Evolutionary conservation across 768 basidiomycete species (phyloP).

Genomic region (Tylopilus balloui): DNA sequence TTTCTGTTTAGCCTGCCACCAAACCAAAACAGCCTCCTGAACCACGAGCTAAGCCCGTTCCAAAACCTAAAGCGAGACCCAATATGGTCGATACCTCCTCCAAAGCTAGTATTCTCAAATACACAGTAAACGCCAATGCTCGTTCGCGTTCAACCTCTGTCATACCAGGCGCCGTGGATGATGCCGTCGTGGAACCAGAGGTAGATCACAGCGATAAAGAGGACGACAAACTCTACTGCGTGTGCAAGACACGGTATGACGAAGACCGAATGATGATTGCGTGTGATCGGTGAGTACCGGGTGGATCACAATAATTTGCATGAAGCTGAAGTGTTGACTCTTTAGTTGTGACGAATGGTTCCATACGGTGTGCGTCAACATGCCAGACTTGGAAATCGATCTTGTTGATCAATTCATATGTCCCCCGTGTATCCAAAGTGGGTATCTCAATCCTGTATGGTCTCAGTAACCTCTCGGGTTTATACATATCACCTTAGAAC

Average conservation of each 20-base stretch:
- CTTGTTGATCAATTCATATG: slow-evolving; percentile 93
- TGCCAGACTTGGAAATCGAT: slow-evolving; percentile 78
- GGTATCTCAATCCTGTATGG: slow-evolving; percentile 29
- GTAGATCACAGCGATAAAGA: slow-evolving; percentile 41
- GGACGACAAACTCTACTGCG: slow-evolving; percentile 71
- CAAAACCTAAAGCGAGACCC: slow-evolving; percentile 28
- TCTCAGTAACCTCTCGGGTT: background rate
- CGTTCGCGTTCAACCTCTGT: slow-evolving; percentile 71
- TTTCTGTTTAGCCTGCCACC: slow-evolving; percentile 13
- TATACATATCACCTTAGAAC: slow-evolving; percentile 37
- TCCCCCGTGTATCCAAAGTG: slow-evolving; percentile 73
- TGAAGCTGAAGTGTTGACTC: background rate
- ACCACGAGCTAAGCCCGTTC: slow-evolving; percentile 28
- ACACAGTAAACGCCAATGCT: slow-evolving; percentile 27
- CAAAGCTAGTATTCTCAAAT: slow-evolving; percentile 21
- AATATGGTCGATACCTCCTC: slow-evolving; percentile 8
- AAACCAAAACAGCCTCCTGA: slow-evolving; percentile 32
- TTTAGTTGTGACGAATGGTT: slow-evolving; percentile 94
- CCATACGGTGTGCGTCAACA: slow-evolving; percentile 78
- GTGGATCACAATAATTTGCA: background rate
- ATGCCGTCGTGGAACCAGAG: slow-evolving; percentile 45
- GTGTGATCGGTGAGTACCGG: slow-evolving; percentile 69
- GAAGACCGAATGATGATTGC: slow-evolving; percentile 90
- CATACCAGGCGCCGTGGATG: slow-evolving; percentile 48
- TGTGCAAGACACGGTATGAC: slow-evolving; percentile 85